Percentiles rank a stretch among this genome's conserved stretches.
These are phyloP conservation scores for Hordeum marinum DNA, from an alignment of 176 grass and related monocot species.

Conservation along the genomic window DNA sequence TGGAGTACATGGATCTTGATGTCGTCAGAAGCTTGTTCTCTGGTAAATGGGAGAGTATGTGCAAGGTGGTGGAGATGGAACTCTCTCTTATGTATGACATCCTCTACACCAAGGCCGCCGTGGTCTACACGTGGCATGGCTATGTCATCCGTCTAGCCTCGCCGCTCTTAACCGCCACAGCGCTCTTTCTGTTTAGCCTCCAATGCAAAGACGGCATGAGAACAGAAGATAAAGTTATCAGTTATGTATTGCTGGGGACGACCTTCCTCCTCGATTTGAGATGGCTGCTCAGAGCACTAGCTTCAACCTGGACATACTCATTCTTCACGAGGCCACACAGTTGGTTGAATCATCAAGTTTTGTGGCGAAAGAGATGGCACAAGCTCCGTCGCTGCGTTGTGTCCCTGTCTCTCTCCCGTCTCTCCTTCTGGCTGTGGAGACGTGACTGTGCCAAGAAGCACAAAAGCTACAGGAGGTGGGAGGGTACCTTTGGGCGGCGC, in stretches of 20 bases:
- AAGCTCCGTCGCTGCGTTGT: background rate
- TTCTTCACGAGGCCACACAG: background rate
- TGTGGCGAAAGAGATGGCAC: too few relatives aligned
- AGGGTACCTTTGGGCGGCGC: background rate
- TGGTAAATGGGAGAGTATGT: background rate
- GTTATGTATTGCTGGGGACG: slow-evolving; percentile 8
- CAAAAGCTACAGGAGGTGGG: background rate
- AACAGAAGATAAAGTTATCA: slow-evolving; percentile 4
- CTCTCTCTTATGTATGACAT: slow-evolving; percentile 37
- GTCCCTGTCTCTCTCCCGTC: background rate
- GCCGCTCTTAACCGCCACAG: background rate
- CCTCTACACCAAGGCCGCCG: slow-evolving; percentile 36
- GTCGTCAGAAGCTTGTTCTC: background rate
- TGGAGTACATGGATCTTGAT: background rate
- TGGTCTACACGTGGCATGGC: slow-evolving; percentile 3
- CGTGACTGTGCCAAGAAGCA: background rate
- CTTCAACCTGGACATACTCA: background rate
- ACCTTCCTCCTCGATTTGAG: background rate
- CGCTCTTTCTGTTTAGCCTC: background rate
- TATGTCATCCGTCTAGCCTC: slow-evolving; percentile 3
- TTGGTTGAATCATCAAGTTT: background rate
- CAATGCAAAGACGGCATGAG: background rate
- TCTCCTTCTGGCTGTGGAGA: too few relatives aligned
- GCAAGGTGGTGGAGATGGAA: slow-evolving; percentile 18
- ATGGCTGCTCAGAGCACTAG: background rate